A percentile compares a stretch with the other conserved stretches of the same genome.
These are phyloP conservation scores for Diaporthe destruens DNA, from an alignment of 2,329 filamentous ascomycete species.

Conservation along the genomic window DNA sequence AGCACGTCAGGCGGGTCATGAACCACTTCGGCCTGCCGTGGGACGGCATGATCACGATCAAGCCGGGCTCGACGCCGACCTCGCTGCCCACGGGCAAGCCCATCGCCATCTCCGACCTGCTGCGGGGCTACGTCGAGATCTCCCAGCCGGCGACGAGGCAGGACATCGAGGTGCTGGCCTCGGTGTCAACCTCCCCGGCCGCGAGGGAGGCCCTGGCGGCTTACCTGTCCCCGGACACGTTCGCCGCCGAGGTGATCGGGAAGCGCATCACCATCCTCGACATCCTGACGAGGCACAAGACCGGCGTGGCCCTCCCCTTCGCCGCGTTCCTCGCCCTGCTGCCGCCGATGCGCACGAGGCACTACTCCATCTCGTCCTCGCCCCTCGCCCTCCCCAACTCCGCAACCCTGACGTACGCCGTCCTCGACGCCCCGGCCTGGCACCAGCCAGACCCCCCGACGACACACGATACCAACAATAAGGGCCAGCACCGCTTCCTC, in stretches of 20 bases:
- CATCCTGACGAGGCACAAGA: slow-evolving; percentile 68
- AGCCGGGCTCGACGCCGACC: slow-evolving; percentile 60
- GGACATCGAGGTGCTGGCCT: slow-evolving; percentile 60
- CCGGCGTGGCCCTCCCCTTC: slow-evolving; percentile 65
- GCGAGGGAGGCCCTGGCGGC: slow-evolving; percentile 52
- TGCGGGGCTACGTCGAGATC: slow-evolving; percentile 79
- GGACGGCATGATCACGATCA: slow-evolving; percentile 75
- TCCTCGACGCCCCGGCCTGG: slow-evolving; percentile 70
- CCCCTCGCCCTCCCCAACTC: slow-evolving; percentile 68
- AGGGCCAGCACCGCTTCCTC: slow-evolving; percentile 59
- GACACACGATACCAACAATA: no score
- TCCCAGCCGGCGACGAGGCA: slow-evolving; percentile 75
- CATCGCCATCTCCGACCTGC: slow-evolving; percentile 72
- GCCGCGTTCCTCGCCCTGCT: slow-evolving; percentile 72
- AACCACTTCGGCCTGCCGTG: slow-evolving; percentile 75
- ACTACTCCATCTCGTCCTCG: slow-evolving; percentile 78
- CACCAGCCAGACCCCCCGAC: no score
- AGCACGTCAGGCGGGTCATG: slow-evolving; percentile 72
- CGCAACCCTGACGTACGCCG: slow-evolving; percentile 75
- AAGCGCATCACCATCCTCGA: slow-evolving; percentile 70
- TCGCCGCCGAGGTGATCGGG: slow-evolving; percentile 55
- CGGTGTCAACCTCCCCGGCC: slow-evolving; percentile 60
- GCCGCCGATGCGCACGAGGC: slow-evolving; percentile 67
- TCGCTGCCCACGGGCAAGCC: slow-evolving; percentile 66
- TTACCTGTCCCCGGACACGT: slow-evolving; percentile 52